Conservation (phyloP, 1,284 basidiomycete species). For the Ustilago loliicola region DNA sequence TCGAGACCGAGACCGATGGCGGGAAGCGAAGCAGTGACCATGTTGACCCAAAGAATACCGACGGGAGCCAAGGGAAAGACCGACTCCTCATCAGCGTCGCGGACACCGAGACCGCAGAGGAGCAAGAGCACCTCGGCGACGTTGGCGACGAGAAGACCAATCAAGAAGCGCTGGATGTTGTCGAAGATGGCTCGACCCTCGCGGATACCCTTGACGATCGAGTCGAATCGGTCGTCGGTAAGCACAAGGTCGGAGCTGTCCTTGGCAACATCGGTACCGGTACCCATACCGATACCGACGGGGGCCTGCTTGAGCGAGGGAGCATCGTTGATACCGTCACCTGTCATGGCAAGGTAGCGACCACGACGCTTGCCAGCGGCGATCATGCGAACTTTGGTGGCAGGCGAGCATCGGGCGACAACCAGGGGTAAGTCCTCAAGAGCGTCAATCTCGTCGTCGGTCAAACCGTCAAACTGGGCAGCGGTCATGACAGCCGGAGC, state of each 20-base stretch:
- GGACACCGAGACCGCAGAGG: constrained; percentile 62
- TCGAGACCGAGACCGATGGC: constrained; percentile 66
- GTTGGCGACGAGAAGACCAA: constrained; percentile 63
- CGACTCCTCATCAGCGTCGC: constrained; percentile 56
- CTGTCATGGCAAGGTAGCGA: constrained; percentile 60
- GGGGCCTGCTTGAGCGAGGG: constrained; percentile 75
- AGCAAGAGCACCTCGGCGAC: constrained; percentile 65
- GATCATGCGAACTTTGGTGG: constrained; percentile 67
- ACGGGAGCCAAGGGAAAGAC: constrained; percentile 64
- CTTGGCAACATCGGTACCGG: constrained; percentile 80
- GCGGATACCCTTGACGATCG: constrained; percentile 61
- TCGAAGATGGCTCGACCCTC: constrained; percentile 66
- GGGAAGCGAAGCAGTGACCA: constrained; percentile 62
- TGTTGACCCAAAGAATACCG: constrained; percentile 64
- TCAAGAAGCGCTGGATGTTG: constrained; percentile 66
- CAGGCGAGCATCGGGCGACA: constrained; percentile 64
- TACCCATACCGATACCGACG: constrained; percentile 78
- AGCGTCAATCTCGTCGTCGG: constrained; percentile 59
- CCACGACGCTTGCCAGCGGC: constrained; percentile 56
- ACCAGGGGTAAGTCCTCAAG: constrained; percentile 58
- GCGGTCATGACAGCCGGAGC: constrained; percentile 58
- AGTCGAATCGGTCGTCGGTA: constrained; percentile 63
- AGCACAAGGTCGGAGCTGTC: constrained; percentile 71
- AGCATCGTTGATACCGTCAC: constrained; percentile 76
- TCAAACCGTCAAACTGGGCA: constrained; percentile 57